Base-by-base conservation (phyloP, 1,284 basidiomycete species). In the Cystobasidium pallidum region DNA sequence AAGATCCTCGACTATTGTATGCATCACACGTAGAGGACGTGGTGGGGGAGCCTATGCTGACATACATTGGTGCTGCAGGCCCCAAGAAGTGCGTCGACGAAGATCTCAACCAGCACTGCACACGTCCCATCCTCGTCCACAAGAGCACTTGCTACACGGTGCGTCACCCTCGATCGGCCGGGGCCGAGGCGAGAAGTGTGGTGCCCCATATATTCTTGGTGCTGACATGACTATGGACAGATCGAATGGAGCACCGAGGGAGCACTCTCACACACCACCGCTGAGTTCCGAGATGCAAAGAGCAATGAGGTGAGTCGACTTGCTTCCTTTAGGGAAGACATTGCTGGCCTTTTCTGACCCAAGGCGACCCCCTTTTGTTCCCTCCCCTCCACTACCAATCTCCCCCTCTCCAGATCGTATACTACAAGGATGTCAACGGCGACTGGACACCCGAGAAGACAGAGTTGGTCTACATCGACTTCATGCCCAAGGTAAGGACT, bases 241-340 rank as follows among this genome's bases (percentile, higher is more conserved):
- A 49, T 82, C 75, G 77, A 79, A 65, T 82, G 81, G 81, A 75
- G 73, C 32, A 82, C 81, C 58, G 79, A 81, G 28, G 81, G 81
- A 10, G 67, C 76, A n/a, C 62, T 82, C 45, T 75, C 76, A 2
- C 81, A 82, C 77, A 82, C 81, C 7, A 82, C 81, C 32, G 78
- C 79, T 54, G 81, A 82, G 73, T 70, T 82, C 51, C 75, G 80
- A 59, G 80, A 82, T 70, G 81, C 80, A 8, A 80, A 78, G 13
- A 76, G 73, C 51, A 75, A 78, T 77, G 80, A 81, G 77, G 78
- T 80, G 55, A 79, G 80, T 13, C 10, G 43, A 21, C 7, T 13
- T 21, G 8, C 26, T 26, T 3, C 17, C 30, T 51, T 2, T 62
- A 19, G 32, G 19, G 39, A 6, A 34, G n/a, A 47, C 24, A 13